Conservation (phyloP, 495 filamentous ascomycete species). For the Aspergillus sclerotioniger region DNA sequence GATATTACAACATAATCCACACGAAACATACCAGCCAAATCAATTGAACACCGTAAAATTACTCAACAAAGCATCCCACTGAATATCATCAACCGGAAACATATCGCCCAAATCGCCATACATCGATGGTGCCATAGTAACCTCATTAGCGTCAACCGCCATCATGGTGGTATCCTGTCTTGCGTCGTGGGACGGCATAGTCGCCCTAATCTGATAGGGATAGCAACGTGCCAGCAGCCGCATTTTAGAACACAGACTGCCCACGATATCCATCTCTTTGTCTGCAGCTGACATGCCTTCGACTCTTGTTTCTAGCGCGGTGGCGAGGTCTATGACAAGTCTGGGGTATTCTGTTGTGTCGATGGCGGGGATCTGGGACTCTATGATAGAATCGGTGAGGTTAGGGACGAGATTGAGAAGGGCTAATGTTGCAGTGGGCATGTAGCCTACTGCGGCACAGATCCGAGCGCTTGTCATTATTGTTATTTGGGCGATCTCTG, state of each 20-base stretch:
- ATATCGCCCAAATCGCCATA: constrained; percentile 1
- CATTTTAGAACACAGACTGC: not conserved
- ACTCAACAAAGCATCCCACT: constrained; percentile 2
- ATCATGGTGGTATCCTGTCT: not conserved
- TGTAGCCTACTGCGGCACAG: not conserved
- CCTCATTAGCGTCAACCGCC: not conserved
- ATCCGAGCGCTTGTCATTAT: not conserved
- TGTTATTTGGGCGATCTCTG: not conserved
- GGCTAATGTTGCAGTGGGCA: not conserved
- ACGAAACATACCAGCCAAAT: not conserved
- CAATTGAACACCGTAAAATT: not conserved
- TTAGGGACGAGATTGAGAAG: not conserved
- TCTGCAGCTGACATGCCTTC: not conserved
- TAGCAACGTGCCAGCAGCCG: constrained; percentile 5
- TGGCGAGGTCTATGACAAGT: not conserved
- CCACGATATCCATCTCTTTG: not conserved
- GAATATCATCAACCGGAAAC: not conserved
- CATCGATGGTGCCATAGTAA: not conserved
- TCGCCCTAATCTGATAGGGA: not conserved
- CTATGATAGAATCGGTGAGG: not conserved
- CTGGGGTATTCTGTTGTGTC: not conserved
- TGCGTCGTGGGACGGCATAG: not conserved
- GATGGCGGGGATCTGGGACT: not conserved
- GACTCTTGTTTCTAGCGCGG: not conserved
- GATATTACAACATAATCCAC: not conserved